Evolutionary conservation across 108 stramenopile species (phyloP).

Genomic region (Craspedostauros australis): DNA sequence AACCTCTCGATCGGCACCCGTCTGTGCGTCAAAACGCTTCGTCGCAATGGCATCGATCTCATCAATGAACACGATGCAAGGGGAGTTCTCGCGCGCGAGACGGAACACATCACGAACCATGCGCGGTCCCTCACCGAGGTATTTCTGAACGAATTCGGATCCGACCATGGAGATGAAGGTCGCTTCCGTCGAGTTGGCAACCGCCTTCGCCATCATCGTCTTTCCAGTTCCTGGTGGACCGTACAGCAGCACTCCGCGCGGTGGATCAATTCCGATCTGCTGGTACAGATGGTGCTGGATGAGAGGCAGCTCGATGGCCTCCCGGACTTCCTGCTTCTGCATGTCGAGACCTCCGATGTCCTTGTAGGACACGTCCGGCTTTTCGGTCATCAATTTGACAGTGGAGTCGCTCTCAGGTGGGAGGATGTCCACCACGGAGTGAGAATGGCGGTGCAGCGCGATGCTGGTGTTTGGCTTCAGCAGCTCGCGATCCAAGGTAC

Average conservation of each 20-base stretch:
- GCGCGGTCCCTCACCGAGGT: slow-evolving; percentile 98
- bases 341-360: slow-evolving; percentile 99
- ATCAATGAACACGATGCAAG: slow-evolving; percentile 98
- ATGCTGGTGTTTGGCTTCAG: slow-evolving; percentile 97
- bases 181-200: slow-evolving; percentile 96
- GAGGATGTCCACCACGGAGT: slow-evolving; percentile 96
- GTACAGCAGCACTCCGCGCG: slow-evolving; percentile 97
- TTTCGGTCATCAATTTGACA: slow-evolving; percentile 99
- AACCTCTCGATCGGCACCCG: slow-evolving; percentile 98
- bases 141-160: slow-evolving; percentile 99
- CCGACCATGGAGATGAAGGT: slow-evolving; percentile 99
- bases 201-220: slow-evolving; percentile 99
- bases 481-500: slow-evolving; percentile 94
- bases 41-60: slow-evolving; percentile 99
- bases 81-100: slow-evolving; percentile 96
- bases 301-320: slow-evolving; percentile 98
- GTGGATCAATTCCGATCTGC: slow-evolving; percentile 99
- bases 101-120: slow-evolving; percentile 99
- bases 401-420: slow-evolving; percentile 98
- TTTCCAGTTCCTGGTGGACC: slow-evolving; percentile 91
- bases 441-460: slow-evolving; percentile 96
- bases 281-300: slow-evolving; percentile 96
- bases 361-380: slow-evolving; percentile 96
- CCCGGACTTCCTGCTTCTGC: slow-evolving; percentile 98
- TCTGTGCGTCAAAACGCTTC: slow-evolving; percentile 99